A percentile compares a stretch with the other conserved stretches of the same genome.
phyloP scores from a whole-genome alignment of 805 yeast species.

The Wickerhamomyces ciferrii region DNA sequence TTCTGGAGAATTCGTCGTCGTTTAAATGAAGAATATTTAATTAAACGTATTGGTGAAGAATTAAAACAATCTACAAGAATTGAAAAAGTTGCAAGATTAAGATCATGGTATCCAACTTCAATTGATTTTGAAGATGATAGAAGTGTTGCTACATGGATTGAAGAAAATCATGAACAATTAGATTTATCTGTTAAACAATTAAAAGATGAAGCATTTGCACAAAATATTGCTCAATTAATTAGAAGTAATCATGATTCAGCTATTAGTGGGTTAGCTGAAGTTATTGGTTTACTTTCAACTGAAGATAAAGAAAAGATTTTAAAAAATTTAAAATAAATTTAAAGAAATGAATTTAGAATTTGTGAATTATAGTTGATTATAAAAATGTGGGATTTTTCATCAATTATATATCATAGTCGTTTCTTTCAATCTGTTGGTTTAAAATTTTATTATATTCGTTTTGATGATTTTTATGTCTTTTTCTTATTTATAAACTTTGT shows the following conservation, averaged over 20 bases:
- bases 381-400: no score
- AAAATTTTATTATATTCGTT: not conserved
- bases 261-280: conserved; percentile 50
- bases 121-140: conserved; percentile 68
- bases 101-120: conserved; percentile 77
- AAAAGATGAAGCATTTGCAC: conserved; percentile 62
- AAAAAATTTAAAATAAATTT: conserved; percentile 25
- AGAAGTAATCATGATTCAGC: conserved; percentile 50
- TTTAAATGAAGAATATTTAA: conserved; percentile 83
- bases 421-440: no score
- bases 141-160: conserved; percentile 82
- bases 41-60: conserved; percentile 66
- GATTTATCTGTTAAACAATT: conserved; percentile 57
- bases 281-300: conserved; percentile 43
- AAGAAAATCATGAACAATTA: conserved; percentile 62
- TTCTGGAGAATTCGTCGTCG: conserved; percentile 99
- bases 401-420: no score
- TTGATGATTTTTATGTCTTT: not conserved
- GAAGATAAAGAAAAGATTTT: conserved; percentile 47
- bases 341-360: not conserved
- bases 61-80: conserved; percentile 58
- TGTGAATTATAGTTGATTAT: no score
- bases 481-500: not conserved
- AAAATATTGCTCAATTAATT: conserved; percentile 53
- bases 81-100: conserved; percentile 81